Percentiles rank a stretch among this genome's conserved stretches.
phyloP scores from a whole-genome alignment of 2,329 filamentous ascomycete species.

The Penicillium brasilianum region DNA sequence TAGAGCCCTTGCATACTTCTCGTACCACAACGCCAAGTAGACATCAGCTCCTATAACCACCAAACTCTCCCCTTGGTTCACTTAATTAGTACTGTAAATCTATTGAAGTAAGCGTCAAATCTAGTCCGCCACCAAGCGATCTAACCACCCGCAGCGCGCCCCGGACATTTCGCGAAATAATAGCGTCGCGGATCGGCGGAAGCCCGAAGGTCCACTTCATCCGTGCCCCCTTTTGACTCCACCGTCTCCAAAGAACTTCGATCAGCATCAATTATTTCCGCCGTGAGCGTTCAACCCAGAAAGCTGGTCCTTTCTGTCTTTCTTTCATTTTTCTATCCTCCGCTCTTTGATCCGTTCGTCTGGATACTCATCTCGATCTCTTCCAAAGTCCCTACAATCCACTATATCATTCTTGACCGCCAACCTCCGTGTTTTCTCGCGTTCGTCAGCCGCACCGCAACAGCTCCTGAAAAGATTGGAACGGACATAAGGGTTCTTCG shows the following conservation, averaged over 20 bases:
- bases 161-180: constrained; percentile 6
- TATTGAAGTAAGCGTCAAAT: neutral
- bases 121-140: neutral
- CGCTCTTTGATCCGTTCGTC: constrained; percentile 5
- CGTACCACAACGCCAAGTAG: neutral
- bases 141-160: neutral
- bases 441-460: neutral
- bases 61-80: neutral
- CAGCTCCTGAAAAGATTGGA: neutral
- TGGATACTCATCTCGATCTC: constrained; percentile 4
- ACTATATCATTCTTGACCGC: constrained; percentile 8
- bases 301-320: constrained; percentile 15
- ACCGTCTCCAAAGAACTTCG: constrained; percentile 19
- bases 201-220: constrained; percentile 17
- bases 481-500: constrained; percentile 3
- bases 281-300: constrained; percentile 2
- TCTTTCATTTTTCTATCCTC: constrained; percentile 5
- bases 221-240: constrained; percentile 27
- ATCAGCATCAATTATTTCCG: constrained; percentile 22
- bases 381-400: neutral
- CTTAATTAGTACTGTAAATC: neutral
- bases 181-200: constrained; percentile 22
- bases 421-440: constrained; percentile 7
- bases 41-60: neutral
- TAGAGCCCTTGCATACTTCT: neutral